A percentile compares a stretch with the other conserved stretches of the same genome.
These are phyloP conservation scores for Verbena officinalis DNA, from an alignment of 257 asterid species.

Conservation along the genomic window DNA sequence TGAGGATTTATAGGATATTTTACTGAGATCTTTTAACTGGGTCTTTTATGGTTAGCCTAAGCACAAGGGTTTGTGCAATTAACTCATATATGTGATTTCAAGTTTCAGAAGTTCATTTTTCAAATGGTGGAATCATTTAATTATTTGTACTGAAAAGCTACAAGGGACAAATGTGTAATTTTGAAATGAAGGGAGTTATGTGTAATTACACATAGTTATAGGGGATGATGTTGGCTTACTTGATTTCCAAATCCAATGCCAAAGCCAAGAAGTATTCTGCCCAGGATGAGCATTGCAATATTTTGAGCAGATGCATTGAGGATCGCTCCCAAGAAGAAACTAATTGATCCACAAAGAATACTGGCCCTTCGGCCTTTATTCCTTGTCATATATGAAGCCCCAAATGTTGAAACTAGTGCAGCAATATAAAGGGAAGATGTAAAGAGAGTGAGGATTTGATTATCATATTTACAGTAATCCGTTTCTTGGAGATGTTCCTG, in stretches of 20 bases:
- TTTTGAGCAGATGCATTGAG: constrained; percentile 65
- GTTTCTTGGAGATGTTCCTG: constrained; percentile 59
- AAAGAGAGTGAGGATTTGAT: constrained; percentile 72
- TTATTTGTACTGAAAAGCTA: no score
- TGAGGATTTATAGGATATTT: no score
- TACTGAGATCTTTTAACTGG: no score
- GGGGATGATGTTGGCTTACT: constrained; percentile 34
- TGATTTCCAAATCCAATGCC: constrained; percentile 93
- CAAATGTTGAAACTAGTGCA: constrained; percentile 65
- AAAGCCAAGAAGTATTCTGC: constrained; percentile 66
- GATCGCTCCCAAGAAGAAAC: constrained; percentile 68
- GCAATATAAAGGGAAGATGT: constrained; percentile 80
- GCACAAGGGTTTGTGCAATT: no score
- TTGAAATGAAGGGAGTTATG: no score
- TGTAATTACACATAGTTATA: background rate
- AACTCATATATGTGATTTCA: no score
- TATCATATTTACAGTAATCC: constrained; percentile 81
- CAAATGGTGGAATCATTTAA: no score
- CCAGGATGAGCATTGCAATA: constrained; percentile 69
- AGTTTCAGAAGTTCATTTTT: no score
- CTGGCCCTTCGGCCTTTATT: constrained; percentile 61
- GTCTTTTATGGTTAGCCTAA: no score
- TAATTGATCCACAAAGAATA: constrained; percentile 64
- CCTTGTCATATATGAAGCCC: constrained; percentile 65
- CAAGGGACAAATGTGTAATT: no score